Percentiles rank a stretch among this genome's conserved stretches.
phyloP scores from a whole-genome alignment of 2,329 filamentous ascomycete genomes.

The Neonectria ditissima region DNA sequence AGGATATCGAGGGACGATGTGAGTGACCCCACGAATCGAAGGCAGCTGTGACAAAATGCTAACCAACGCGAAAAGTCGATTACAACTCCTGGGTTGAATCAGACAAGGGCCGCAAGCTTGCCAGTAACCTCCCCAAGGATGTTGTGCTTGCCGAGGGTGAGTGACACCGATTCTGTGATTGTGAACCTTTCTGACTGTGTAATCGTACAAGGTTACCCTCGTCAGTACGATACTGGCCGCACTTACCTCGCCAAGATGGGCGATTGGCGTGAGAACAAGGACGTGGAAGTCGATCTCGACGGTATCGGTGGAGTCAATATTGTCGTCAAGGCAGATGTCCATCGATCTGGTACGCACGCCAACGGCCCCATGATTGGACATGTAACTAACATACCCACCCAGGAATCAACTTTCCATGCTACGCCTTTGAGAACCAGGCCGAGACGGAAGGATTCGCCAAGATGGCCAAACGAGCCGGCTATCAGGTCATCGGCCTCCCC shows the following conservation, averaged over 20 bases:
- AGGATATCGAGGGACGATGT: conserved; percentile 96
- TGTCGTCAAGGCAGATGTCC: conserved; percentile 96
- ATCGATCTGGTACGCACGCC: conserved; percentile 80
- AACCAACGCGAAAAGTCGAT: conserved; percentile 72
- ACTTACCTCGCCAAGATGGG: conserved; percentile 92
- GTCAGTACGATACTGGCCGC: conserved; percentile 87
- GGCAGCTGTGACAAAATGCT: conserved; percentile 18
- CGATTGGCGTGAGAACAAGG: conserved; percentile 91
- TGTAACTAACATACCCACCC: conserved; percentile 40
- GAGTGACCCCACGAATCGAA: conserved; percentile 53
- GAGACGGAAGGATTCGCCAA: conserved; percentile 99
- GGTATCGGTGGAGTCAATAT: conserved; percentile 98
- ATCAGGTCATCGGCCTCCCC: conserved; percentile 89
- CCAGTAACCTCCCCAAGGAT: conserved; percentile 80
- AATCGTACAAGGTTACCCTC: conserved; percentile 79
- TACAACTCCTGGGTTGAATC: conserved; percentile 99
- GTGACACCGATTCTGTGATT: conserved; percentile 18
- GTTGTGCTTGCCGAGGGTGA: conserved; percentile 90
- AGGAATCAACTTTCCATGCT: conserved; percentile 98
- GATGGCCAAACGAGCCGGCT: conserved; percentile 97
- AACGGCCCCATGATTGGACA: background rate
- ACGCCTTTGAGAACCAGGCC: conserved; percentile 98
- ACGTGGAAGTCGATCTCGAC: conserved; percentile 91
- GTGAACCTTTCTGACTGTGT: conserved; percentile 23
- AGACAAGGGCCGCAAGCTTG: conserved; percentile 81